These are phyloP conservation scores for Sclerotinia minor DNA, from an alignment of 2,329 filamentous ascomycete genomes.

Conservation along the genomic window DNA sequence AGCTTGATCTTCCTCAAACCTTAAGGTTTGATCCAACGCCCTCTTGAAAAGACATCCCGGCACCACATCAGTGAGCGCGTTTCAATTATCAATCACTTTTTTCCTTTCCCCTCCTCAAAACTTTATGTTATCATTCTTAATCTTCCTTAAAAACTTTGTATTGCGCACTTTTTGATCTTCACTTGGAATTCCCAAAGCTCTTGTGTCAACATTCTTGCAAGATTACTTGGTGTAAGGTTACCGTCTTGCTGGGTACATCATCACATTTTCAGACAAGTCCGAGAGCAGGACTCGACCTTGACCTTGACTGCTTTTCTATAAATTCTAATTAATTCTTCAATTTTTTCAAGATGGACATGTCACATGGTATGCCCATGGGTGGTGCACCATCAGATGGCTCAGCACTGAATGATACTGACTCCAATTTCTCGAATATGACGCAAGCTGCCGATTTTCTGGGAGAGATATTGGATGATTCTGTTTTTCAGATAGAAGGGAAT, in stretches of 20 bases:
- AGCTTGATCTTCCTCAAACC: neutral
- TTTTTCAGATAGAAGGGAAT: conserved; percentile 43
- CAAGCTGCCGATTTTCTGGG: conserved; percentile 43
- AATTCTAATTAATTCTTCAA: neutral
- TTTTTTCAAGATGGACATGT: conserved; percentile 30
- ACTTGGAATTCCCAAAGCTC: neutral
- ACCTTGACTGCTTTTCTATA: neutral
- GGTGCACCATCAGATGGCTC: conserved; percentile 30
- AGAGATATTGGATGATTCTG: conserved; percentile 43
- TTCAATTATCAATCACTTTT: conserved; percentile 8
- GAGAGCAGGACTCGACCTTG: neutral
- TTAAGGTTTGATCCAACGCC: conserved; percentile 9
- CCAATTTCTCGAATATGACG: conserved; percentile 44
- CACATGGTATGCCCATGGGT: conserved; percentile 32
- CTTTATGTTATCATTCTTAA: neutral
- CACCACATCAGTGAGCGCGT: conserved; percentile 1
- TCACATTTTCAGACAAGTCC: neutral
- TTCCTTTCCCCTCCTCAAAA: neutral
- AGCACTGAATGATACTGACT: conserved; percentile 40
- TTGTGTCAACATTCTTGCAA: neutral
- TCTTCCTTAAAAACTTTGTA: conserved; percentile 1
- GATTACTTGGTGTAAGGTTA: neutral
- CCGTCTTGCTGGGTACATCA: neutral
- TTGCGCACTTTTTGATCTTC: neutral
- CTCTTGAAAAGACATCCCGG: neutral